Evolutionary conservation across 768 basidiomycete species (phyloP).

Genomic region (Psilocybe azurescens): DNA sequence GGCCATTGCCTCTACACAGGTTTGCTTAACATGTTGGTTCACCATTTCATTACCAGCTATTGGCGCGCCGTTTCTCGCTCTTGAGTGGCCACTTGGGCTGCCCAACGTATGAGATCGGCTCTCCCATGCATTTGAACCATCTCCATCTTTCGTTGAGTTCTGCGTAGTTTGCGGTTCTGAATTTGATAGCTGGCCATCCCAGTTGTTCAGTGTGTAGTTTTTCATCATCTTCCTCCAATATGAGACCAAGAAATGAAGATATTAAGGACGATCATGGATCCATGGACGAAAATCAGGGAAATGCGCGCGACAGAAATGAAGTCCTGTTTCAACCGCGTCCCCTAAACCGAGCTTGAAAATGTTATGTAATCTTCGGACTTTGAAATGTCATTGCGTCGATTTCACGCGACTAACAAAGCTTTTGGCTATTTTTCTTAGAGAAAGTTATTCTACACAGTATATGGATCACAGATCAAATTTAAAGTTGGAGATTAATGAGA

Average conservation of each 20-base stretch:
- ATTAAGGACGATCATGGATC: constrained; percentile 9
- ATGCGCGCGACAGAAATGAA: background rate
- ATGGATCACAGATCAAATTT: no score
- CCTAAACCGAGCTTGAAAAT: no score
- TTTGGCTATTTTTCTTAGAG: no score
- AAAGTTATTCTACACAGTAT: no score
- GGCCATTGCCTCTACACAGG: background rate
- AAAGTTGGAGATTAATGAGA: no score
- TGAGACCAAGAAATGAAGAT: background rate
- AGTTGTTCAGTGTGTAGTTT: constrained; percentile 28
- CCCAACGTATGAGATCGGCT: background rate
- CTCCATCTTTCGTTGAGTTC: background rate
- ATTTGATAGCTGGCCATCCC: constrained; percentile 22
- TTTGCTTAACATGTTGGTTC: background rate
- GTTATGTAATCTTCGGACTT: no score
- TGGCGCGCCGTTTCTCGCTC: background rate
- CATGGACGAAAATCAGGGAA: constrained; percentile 9
- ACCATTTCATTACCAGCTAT: background rate
- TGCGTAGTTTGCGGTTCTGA: constrained; percentile 2
- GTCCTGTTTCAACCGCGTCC: no score
- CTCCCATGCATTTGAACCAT: background rate
- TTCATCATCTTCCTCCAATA: constrained; percentile 15
- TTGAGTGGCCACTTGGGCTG: background rate
- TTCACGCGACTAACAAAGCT: no score
- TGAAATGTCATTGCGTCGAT: no score